phyloP scores from a whole-genome alignment of 192 early-diverging fungal species.

The Bifiguratus adelaidae region DNA sequence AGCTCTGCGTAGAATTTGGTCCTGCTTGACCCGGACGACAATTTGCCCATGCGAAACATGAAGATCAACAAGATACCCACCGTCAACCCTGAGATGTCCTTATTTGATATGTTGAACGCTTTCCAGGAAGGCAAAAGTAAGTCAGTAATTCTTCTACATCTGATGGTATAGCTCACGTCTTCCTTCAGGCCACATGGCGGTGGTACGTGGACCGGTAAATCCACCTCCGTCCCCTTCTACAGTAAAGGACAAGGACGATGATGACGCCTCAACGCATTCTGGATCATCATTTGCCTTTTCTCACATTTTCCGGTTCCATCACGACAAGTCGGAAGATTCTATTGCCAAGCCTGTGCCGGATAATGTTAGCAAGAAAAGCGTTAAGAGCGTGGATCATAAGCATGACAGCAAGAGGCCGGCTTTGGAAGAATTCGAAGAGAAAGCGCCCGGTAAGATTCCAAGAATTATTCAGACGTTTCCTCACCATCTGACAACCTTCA shows the following conservation, averaged over 20 bases:
- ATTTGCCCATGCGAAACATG: slow-evolving; percentile 25
- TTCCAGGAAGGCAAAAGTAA: slow-evolving; percentile 63
- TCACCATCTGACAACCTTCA: too few species aligned
- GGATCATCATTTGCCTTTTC: neutral
- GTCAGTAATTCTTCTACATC: neutral
- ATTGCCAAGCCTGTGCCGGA: too few species aligned
- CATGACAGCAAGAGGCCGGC: neutral
- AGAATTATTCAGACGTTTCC: too few species aligned
- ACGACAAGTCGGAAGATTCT: too few species aligned
- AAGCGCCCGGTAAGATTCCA: neutral
- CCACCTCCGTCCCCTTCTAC: neutral
- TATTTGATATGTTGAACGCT: slow-evolving; percentile 56
- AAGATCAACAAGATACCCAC: slow-evolving; percentile 23
- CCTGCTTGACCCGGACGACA: slow-evolving; percentile 39
- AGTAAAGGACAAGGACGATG: neutral
- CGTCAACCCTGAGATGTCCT: slow-evolving; percentile 13
- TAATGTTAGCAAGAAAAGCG: too few species aligned
- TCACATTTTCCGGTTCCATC: neutral
- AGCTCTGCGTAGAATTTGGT: slow-evolving; percentile 11
- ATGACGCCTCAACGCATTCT: slow-evolving; percentile 4
- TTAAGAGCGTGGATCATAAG: too few species aligned
- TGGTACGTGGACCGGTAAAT: slow-evolving; percentile 29
- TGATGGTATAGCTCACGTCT: neutral
- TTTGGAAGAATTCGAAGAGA: slow-evolving; percentile 6
- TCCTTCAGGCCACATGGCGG: slow-evolving; percentile 45